Base-by-base conservation (phyloP, 2,329 filamentous ascomycete species). In the Fusarium metavorans region DNA sequence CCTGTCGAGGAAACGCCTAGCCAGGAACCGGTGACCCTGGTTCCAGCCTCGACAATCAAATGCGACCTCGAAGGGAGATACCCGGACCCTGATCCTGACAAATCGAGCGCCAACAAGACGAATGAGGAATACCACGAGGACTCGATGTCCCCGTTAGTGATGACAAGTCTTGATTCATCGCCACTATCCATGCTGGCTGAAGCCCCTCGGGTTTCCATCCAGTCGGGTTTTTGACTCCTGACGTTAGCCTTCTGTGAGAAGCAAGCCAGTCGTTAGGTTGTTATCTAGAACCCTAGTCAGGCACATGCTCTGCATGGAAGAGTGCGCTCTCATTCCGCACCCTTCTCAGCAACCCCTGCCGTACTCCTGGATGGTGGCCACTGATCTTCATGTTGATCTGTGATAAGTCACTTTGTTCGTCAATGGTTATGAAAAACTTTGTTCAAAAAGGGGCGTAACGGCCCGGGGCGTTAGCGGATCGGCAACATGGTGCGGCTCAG, bases 201-300 rank as follows among this genome's bases (percentile, higher is more conserved):
- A 27, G 27, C 34, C 20, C 25, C 45, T 52, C 25, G 45, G 45
- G 32, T 32, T 54, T 23, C 9, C 34, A 32, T 52, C 45, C 61
- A 63, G 45, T 54, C 45, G 45, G 61, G 39, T 6, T 27, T 23
- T 41, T 30, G 60, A 30, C 60, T 54, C 25, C 45, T 63, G 45
- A 63, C 32, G 25, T 63, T 63, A 39, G 60, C 13, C 43, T 37
- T 63, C 61, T 64, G 61, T 35, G 25, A 56, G 61, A 64, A 11
- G 8, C 45, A 39, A 25, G 45, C 32, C 32, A 34, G 30, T 41
- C 20, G 23, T 60, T 23, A 27, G 41, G 27, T n/a, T 30, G 16
- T 13, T 61, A 35, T 50, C 59, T 27, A 27, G 37, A 62, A 62
- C 59, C 14, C 59, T 41, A 41, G 43, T 16, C 59, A 62, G 59